Base-by-base conservation (phyloP, 306 rosid genomes). In the Begonia masoniana region DNA sequence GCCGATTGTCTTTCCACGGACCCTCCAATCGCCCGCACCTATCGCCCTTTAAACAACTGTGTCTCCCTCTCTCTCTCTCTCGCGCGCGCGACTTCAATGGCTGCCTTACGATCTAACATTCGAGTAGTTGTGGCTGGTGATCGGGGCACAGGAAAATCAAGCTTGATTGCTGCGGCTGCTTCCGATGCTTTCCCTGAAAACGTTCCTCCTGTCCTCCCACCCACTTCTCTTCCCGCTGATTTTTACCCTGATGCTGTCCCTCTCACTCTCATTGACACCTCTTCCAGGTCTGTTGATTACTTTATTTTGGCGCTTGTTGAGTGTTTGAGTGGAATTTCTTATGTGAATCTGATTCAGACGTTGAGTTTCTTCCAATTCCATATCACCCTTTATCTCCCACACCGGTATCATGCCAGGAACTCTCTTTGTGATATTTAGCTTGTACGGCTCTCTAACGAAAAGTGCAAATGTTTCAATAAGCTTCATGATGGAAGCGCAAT, bases 61-160 rank as follows among this genome's bases (percentile, higher is more conserved):
- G 39, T 21, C 24, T 3, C 24, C 19, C 19, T 26, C 6, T 26
- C 35, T 26, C 4, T 26, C 39, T 31, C 39, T 4, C 39, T 0
- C 39, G 7, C 9, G 39, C 9, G 7, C 39, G 39, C 39, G 39
- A 31, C 39, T 31, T 31, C 39, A 31, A 31, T 31, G 39, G 39
- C 39, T 31, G 0, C 39, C 39, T 31, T 31, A 7, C 39, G 39
- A 31, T 31, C 39, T 31, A 31, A 31, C 66, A 79, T 88, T 54
- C 87, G 97, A 51, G 73, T 85, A 48, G 85, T 76, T 41, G 81
- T 89, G 62, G 75, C 73, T 13, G 88, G 93, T 0, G 95, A 82
- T 53, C 62, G 65, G 13, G 77, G 57, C 65, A 75, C 88, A 54
- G 93, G 95, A 0, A 86, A 86, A 74, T 75, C 95, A 24, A 80